Conservation (phyloP, 1,284 basidiomycete species). For the Ustilago sp. region DNA sequence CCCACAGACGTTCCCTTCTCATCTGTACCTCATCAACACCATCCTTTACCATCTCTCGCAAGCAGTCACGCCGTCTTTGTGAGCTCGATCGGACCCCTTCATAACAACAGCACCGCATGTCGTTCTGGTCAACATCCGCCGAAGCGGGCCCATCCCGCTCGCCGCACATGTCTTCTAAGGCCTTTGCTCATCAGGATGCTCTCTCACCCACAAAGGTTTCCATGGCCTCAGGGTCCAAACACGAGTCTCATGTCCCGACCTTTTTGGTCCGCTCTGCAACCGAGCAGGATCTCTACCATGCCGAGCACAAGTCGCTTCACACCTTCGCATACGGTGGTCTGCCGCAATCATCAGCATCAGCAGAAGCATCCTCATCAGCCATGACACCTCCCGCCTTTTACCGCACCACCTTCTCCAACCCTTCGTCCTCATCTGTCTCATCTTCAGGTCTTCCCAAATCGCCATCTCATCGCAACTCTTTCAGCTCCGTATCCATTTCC, state of each 20-base stretch:
- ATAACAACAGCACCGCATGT: slow-evolving; percentile 15
- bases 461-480: slow-evolving; percentile 48
- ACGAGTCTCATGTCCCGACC: slow-evolving; percentile 40
- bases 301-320: slow-evolving; percentile 37
- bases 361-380: slow-evolving; percentile 16
- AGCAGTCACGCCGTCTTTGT: neutral
- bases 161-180: slow-evolving; percentile 17
- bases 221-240: slow-evolving; percentile 19
- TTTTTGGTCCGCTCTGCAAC: slow-evolving; percentile 44
- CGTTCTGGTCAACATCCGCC: slow-evolving; percentile 31
- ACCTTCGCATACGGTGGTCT: slow-evolving; percentile 36
- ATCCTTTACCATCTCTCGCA: neutral
- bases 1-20: neutral
- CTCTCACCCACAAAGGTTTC: slow-evolving; percentile 21
- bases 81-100: neutral
- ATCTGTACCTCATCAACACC: neutral
- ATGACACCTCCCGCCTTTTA: slow-evolving; percentile 35
- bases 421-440: slow-evolving; percentile 47
- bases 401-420: slow-evolving; percentile 51
- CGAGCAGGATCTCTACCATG: slow-evolving; percentile 42
- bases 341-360: slow-evolving; percentile 19
- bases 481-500: slow-evolving; percentile 48
- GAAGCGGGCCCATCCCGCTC: slow-evolving; percentile 44
- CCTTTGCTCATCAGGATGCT: slow-evolving; percentile 13
- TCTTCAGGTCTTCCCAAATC: slow-evolving; percentile 38